phyloP scores from a whole-genome alignment of 2,329 filamentous ascomycete species.

The Paraphoma chrysanthemicola region DNA sequence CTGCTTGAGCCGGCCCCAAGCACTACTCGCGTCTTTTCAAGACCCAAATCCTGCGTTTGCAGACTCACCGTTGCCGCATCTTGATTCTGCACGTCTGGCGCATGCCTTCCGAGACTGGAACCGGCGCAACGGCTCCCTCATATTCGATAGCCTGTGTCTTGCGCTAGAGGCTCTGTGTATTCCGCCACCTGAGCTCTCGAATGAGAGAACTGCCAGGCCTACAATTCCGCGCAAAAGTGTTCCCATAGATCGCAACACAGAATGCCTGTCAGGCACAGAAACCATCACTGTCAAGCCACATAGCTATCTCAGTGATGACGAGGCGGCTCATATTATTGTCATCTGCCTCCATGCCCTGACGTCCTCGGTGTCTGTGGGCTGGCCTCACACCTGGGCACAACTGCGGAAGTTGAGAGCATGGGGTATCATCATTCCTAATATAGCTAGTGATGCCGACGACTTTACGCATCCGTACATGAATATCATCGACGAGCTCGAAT shows the following conservation, averaged over 20 bases:
- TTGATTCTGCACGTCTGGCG: conserved; percentile 38
- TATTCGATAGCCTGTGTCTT: conserved; percentile 47
- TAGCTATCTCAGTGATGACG: conserved; percentile 38
- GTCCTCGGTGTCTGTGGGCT: conserved; percentile 38
- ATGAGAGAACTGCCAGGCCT: conserved; percentile 31
- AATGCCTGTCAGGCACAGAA: not conserved
- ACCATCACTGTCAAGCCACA: not conserved
- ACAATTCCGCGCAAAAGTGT: conserved; percentile 22
- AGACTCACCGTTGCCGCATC: conserved; percentile 42
- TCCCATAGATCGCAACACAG: not conserved
- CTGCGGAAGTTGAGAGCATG: conserved; percentile 48
- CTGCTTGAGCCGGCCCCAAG: conserved; percentile 39
- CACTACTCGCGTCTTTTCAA: conserved; percentile 43
- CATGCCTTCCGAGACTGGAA: conserved; percentile 45
- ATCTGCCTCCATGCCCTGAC: conserved; percentile 51
- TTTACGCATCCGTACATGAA: conserved; percentile 39
- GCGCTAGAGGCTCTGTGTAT: conserved; percentile 41
- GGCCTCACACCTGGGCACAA: conserved; percentile 40
- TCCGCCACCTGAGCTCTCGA: conserved; percentile 42
- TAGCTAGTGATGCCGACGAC: conserved; percentile 25
- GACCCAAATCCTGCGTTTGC: conserved; percentile 30
- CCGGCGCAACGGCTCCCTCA: conserved; percentile 38
- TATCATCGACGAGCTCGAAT: conserved; percentile 55
- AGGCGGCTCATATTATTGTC: conserved; percentile 51
- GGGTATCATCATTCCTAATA: conserved; percentile 42